Conservation (phyloP, 2,329 filamentous ascomycete species). For the Paecilomyces formosus region DNA sequence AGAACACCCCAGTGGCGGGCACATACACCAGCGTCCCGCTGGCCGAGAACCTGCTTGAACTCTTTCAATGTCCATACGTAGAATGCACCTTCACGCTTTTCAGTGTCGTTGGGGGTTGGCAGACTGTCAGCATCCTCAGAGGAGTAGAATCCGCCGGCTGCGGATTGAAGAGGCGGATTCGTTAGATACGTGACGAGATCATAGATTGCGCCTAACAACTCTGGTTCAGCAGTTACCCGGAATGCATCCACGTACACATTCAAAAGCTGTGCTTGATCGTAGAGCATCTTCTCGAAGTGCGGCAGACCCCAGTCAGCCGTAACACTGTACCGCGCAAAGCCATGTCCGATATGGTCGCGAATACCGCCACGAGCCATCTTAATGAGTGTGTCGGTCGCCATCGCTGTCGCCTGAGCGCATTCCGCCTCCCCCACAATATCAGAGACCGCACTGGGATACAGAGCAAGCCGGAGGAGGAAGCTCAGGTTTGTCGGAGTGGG, state of each 20-base stretch:
- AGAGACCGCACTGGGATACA: slow-evolving; percentile 63
- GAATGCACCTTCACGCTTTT: slow-evolving; percentile 85
- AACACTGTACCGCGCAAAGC: slow-evolving; percentile 79
- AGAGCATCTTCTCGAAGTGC: slow-evolving; percentile 96
- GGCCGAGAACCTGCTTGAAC: slow-evolving; percentile 67
- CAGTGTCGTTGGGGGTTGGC: slow-evolving; percentile 63
- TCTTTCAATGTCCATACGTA: slow-evolving; percentile 92
- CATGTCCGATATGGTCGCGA: slow-evolving; percentile 68
- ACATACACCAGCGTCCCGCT: slow-evolving; percentile 62
- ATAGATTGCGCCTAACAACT: slow-evolving; percentile 70
- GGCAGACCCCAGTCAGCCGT: slow-evolving; percentile 89
- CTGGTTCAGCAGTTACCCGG: slow-evolving; percentile 57
- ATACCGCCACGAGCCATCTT: slow-evolving; percentile 68
- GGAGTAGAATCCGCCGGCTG: slow-evolving; percentile 70
- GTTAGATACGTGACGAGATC: slow-evolving; percentile 85
- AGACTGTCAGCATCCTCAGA: slow-evolving; percentile 87
- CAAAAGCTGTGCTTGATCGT: slow-evolving; percentile 82
- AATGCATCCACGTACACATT: slow-evolving; percentile 82
- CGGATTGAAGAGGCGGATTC: slow-evolving; percentile 57
- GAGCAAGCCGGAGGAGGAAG: slow-evolving; percentile 69
- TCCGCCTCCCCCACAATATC: slow-evolving; percentile 85
- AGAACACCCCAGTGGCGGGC: slow-evolving; percentile 79
- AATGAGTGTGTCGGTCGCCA: slow-evolving; percentile 73
- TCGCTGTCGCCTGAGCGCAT: slow-evolving; percentile 63
- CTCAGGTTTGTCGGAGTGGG: slow-evolving; percentile 77